A percentile compares a stretch with the other conserved stretches of the same genome.
These are phyloP conservation scores for Leucocoprinus birnbaumii DNA, from an alignment of 768 basidiomycete genomes.

Conservation along the genomic window DNA sequence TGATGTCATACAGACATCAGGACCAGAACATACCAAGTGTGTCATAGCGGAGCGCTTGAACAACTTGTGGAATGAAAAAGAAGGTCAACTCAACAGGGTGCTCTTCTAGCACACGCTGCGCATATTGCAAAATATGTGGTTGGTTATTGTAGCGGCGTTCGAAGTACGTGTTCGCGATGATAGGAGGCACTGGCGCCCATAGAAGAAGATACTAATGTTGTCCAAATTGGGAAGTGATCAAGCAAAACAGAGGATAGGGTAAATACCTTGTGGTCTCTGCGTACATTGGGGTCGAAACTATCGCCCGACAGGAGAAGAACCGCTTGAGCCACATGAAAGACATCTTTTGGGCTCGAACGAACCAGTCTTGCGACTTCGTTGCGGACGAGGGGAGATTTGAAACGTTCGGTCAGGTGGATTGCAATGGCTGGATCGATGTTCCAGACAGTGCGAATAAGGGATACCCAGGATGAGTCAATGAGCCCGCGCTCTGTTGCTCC, in stretches of 20 bases:
- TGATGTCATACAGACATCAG: too few species aligned
- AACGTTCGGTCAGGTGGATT: constrained; percentile 83
- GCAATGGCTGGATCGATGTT: constrained; percentile 79
- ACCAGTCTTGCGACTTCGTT: constrained; percentile 77
- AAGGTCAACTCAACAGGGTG: constrained; percentile 94
- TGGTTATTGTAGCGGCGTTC: constrained; percentile 82
- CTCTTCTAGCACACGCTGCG: constrained; percentile 90
- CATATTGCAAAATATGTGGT: constrained; percentile 89
- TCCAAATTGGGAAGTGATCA: background rate
- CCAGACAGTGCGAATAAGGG: constrained; percentile 76
- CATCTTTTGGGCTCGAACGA: constrained; percentile 65
- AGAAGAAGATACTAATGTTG: constrained; percentile 70
- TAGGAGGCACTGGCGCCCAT: constrained; percentile 86
- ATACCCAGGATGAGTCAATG: constrained; percentile 65
- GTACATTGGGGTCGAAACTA: constrained; percentile 49
- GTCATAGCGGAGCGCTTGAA: constrained; percentile 92
- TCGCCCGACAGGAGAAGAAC: constrained; percentile 79
- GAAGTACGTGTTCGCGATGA: constrained; percentile 80
- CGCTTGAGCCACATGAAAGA: constrained; percentile 78
- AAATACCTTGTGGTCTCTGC: constrained; percentile 73
- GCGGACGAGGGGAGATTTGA: constrained; percentile 64
- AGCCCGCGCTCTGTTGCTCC: constrained; percentile 52
- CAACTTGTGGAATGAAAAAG: constrained; percentile 98
- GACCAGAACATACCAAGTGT: constrained; percentile 67
- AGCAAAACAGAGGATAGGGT: too few species aligned